phyloP scores from a whole-genome alignment of 1,284 basidiomycete species.

The Apiotrichum mycotoxinovorans region DNA sequence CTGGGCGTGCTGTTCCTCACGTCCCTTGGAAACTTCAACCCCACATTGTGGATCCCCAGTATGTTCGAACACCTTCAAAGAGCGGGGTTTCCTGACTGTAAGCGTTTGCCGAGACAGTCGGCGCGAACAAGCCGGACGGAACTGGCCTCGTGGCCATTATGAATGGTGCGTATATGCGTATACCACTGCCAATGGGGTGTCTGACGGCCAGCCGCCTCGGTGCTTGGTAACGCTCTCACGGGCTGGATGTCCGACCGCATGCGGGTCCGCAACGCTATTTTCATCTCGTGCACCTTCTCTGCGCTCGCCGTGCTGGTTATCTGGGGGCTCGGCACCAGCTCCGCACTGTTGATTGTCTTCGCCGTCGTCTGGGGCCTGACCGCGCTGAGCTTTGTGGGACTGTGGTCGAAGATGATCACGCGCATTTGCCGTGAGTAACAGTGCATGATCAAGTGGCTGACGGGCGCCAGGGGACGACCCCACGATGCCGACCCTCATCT shows the following conservation, averaged over 20 bases:
- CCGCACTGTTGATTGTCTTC: conserved; percentile 29
- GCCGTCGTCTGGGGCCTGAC: conserved; percentile 31
- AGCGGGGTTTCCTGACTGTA: not conserved
- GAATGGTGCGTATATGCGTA: conserved; percentile 28
- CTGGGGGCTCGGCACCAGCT: conserved; percentile 46
- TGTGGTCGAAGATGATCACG: conserved; percentile 36
- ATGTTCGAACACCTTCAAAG: conserved; percentile 9
- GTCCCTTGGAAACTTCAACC: conserved; percentile 45
- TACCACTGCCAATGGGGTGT: too few species aligned
- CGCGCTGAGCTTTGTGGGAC: conserved; percentile 29
- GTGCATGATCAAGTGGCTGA: not conserved
- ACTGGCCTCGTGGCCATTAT: conserved; percentile 45
- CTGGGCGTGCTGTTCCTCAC: conserved; percentile 34
- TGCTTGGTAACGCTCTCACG: conserved; percentile 38
- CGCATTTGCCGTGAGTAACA: conserved; percentile 21
- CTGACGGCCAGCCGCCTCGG: conserved; percentile 30
- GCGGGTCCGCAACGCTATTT: conserved; percentile 31
- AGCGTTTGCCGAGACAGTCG: conserved; percentile 43
- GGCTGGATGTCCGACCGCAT: conserved; percentile 43
- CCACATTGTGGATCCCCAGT: conserved; percentile 44
- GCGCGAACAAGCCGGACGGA: conserved; percentile 33
- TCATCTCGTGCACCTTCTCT: conserved; percentile 33
- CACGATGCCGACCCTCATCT: conserved; percentile 29
- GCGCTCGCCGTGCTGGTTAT: conserved; percentile 41
- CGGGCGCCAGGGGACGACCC: conserved; percentile 34